These are phyloP conservation scores for Murraya koenigii DNA, from an alignment of 345 rosid genomes.

Conservation along the genomic window DNA sequence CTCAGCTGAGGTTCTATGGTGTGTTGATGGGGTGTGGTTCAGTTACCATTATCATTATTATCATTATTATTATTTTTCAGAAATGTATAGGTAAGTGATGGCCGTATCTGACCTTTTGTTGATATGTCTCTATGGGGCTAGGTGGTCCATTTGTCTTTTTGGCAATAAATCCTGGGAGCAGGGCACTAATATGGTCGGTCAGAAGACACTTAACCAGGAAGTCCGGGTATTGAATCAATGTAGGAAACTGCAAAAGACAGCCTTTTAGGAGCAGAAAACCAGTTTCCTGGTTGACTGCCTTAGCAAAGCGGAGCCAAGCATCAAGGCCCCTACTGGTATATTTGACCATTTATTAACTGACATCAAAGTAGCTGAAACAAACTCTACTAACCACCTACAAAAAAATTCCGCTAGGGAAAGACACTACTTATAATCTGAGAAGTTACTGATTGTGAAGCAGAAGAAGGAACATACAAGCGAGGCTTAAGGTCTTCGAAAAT, in stretches of 20 bases:
- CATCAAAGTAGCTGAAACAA: conserved; percentile 25
- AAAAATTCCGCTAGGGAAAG: conserved; percentile 18
- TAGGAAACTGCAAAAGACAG: conserved; percentile 14
- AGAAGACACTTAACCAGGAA: conserved; percentile 39
- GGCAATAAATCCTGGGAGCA: conserved; percentile 38
- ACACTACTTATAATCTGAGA: conserved; percentile 7
- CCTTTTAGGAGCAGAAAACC: conserved; percentile 23
- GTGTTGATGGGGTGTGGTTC: neutral
- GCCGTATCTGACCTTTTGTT: neutral
- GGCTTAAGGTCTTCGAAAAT: conserved; percentile 29
- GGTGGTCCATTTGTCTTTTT: conserved; percentile 32
- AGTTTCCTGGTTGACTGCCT: conserved; percentile 32
- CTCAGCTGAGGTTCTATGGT: neutral
- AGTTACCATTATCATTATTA: neutral
- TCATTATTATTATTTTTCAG: neutral
- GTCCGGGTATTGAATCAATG: conserved; percentile 34
- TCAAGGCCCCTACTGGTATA: conserved; percentile 12
- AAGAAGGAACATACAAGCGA: conserved; percentile 3
- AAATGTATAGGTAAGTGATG: neutral
- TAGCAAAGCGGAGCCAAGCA: conserved; percentile 14
- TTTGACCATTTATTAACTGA: conserved; percentile 28
- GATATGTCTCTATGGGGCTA: conserved; percentile 1
- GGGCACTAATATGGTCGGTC: conserved; percentile 14
- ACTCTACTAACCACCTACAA: conserved; percentile 22
- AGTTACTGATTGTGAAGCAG: conserved; percentile 16